Base-by-base conservation (phyloP, 139 green algal species). In the Micractinium conductrix region DNA sequence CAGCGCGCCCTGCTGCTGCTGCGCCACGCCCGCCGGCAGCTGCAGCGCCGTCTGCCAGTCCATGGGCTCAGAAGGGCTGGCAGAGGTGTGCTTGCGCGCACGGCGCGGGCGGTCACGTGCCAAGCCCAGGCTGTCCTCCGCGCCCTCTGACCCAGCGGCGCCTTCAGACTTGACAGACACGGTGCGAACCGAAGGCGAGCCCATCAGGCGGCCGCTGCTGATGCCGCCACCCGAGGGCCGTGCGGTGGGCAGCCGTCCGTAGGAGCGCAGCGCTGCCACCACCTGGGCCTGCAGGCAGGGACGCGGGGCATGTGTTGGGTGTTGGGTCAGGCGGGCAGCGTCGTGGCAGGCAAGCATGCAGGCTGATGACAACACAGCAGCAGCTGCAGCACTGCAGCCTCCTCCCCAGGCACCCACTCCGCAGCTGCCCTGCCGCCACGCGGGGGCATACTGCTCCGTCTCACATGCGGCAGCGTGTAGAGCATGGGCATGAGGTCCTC, bases 201-300 rank as follows among this genome's bases (percentile, higher is more conserved):
- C 55, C 38, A 60, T 28, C 12, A 72, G 38, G 45, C 76, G 53
- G 45, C 76, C 76, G 58, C 55, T 73, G 76, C 76, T 82, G 38
- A 82, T 43, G 45, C 74, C 76, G 58, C 76, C 76, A n/a, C n/a
- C n/a, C 0, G 76, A 26, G 10, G 76, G 76, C 21, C 76, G 76
- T 16, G 76, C 76, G 9, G 76, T 82, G 53, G 76, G 76, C 76
- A 82, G 76, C 22, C 76, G 76, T 12, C 76, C 76, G 40, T 72
- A 82, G 76, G 58, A 42, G 40, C 76, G 76, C 55, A 82, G 76
- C 1, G 76, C 38, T 12, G 38, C 26, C 76, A 82, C 76, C 17
- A 82, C 40, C 58, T 82, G 76, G 38, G 76, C 53, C 76, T 82
- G 76, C 76, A 42, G 58, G 16, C n/a, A 0, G 43, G 43, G 42